Base-by-base conservation (phyloP, 176 grass and related monocot genomes). In the Oryza rufipogon region DNA sequence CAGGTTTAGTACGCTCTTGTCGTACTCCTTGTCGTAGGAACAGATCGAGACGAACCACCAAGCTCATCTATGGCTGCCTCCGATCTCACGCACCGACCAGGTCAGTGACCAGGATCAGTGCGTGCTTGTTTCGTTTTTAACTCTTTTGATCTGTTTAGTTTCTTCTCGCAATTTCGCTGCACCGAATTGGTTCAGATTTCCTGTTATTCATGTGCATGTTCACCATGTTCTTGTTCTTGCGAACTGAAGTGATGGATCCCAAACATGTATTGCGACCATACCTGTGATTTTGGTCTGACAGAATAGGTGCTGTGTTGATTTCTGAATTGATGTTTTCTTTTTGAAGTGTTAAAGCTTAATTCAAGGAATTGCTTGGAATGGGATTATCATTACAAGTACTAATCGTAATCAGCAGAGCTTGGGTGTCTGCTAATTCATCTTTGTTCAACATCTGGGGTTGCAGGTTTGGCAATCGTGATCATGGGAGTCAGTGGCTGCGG, bases 401-500 rank as follows among this genome's bases (percentile, higher is more conserved):
- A 13, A 11, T 26, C 32, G 16, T 80, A 33, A 11, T 4, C 9
- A 12, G 0, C 9, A 15, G 70, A 23, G 1, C 23, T 71, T 66
- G 46, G 12, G 0, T 86, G 12, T 7, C 15, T 14, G 72, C 6
- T 51, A 23, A 76, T 17, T 42, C n/a, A 63, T 11, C 11, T 77
- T 77, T 77, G 9, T 17, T 17, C 25, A 67, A 6, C 22, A 80
- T n/a, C 39, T 81, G 22, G 9, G 46, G 4, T 65, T 86, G 71
- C 89, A 94, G 96, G 96, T 48, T 6, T 89, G 20, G 96, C 87
- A 1, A 66, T 98, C 52, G 93, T 96, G 83, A 81, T 92, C 78
- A 96, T 98, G 93, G 96, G 96, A 61, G 93, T 98, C 45, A 95
- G 91, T 65, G 93, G 93, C 69, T 92, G 82, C 70, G 96, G 96